phyloP scores from a whole-genome alignment of 495 filamentous ascomycete genomes.

The Penicillium fimorum region DNA sequence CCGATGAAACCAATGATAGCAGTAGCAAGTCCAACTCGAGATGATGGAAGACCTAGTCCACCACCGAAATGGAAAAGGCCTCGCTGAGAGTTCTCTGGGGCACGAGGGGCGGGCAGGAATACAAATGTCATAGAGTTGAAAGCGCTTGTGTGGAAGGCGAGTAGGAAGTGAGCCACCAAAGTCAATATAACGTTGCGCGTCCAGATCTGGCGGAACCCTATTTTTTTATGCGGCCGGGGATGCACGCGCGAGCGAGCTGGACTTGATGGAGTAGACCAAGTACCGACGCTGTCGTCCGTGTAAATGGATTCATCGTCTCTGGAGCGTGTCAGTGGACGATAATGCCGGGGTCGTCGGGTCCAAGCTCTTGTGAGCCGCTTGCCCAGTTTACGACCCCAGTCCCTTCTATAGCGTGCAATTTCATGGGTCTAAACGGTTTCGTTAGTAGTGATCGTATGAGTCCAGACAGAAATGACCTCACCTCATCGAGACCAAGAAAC shows the following conservation, averaged over 20 bases:
- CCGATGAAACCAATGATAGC: constrained; percentile 68
- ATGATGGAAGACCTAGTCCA: constrained; percentile 67
- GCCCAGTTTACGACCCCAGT: constrained; percentile 51
- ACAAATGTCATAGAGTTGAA: constrained; percentile 75
- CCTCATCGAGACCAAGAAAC: constrained; percentile 60
- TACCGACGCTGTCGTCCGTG: constrained; percentile 29
- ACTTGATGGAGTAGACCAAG: constrained; percentile 31
- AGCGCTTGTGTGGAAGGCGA: constrained; percentile 71
- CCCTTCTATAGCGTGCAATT: constrained; percentile 40
- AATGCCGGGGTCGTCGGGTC: constrained; percentile 26
- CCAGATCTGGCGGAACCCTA: constrained; percentile 59
- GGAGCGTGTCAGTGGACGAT: constrained; percentile 29
- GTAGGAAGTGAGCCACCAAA: constrained; percentile 60
- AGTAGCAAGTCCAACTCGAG: constrained; percentile 66
- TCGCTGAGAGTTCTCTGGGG: constrained; percentile 43
- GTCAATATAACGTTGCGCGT: constrained; percentile 61
- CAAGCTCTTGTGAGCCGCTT: constrained; percentile 39
- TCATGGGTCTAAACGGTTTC: constrained; percentile 46
- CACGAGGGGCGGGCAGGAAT: constrained; percentile 65
- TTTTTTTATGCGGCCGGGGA: constrained; percentile 27
- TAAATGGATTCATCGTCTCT: constrained; percentile 34
- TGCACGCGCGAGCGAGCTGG: constrained; percentile 21
- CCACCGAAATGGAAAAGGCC: constrained; percentile 66
- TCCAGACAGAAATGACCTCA: constrained; percentile 20
- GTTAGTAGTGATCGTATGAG: constrained; percentile 8